phyloP scores from a whole-genome alignment of 1,284 basidiomycete species.

The Cryptococcus sp. region DNA sequence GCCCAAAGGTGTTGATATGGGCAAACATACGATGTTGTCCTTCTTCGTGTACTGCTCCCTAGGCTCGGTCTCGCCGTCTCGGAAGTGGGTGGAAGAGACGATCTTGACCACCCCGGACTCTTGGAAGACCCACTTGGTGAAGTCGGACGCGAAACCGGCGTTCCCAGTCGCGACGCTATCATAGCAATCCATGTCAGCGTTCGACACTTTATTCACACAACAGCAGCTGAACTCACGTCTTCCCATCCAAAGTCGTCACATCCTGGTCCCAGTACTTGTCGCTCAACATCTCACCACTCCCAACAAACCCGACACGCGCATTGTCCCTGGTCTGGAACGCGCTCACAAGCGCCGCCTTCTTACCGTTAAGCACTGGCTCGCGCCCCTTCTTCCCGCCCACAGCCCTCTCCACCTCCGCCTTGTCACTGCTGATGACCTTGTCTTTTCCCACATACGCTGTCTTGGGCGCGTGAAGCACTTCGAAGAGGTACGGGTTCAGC shows the following conservation, averaged over 20 bases:
- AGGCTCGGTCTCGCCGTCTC: conserved; percentile 58
- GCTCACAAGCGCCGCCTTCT: conserved; percentile 69
- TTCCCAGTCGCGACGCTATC: conserved; percentile 64
- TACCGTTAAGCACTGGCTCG: conserved; percentile 66
- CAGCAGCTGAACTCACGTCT: conserved; percentile 15
- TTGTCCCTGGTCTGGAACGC: conserved; percentile 83
- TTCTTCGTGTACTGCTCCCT: conserved; percentile 76
- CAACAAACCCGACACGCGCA: conserved; percentile 75
- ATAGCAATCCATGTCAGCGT: background rate
- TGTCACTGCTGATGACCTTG: conserved; percentile 59
- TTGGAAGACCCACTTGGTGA: conserved; percentile 88
- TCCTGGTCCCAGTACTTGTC: conserved; percentile 47
- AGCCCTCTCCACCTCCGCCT: conserved; percentile 58
- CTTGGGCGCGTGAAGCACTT: conserved; percentile 70
- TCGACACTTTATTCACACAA: too few species aligned
- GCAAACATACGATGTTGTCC: conserved; percentile 68
- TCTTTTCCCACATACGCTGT: conserved; percentile 59
- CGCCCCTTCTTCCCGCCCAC: conserved; percentile 65
- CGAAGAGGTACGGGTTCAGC: conserved; percentile 75
- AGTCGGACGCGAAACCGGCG: conserved; percentile 64
- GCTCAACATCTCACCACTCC: conserved; percentile 73
- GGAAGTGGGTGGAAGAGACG: conserved; percentile 69
- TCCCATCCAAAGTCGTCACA: conserved; percentile 31
- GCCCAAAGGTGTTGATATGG: background rate
- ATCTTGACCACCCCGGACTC: conserved; percentile 78